Percentiles rank a stretch among this genome's conserved stretches.
Evolutionary conservation across 2,329 filamentous ascomycete species (phyloP).

Genomic region (Monilinia fructicola): DNA sequence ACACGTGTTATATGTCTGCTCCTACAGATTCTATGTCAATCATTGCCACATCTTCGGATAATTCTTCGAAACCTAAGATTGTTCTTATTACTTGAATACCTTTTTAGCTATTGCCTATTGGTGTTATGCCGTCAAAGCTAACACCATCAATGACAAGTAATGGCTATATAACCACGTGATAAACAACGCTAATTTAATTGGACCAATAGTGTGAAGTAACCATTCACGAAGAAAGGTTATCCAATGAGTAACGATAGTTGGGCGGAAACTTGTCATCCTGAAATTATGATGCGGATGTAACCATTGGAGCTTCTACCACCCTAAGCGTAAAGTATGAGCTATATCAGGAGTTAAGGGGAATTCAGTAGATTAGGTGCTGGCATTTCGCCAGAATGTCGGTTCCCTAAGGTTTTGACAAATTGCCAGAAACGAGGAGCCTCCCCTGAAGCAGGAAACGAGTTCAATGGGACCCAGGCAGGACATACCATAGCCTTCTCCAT

Average conservation of each 20-base stretch:
- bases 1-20: conserved; percentile 10
- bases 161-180: not conserved
- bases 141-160: not conserved
- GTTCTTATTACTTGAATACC: not conserved
- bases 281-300: too few relatives aligned
- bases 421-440: not conserved
- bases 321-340: too few relatives aligned
- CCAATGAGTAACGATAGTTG: too few relatives aligned
- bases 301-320: too few relatives aligned
- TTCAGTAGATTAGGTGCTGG: too few relatives aligned
- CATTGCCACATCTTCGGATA: not conserved
- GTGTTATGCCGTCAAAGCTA: not conserved
- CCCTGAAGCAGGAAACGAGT: not conserved
- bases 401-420: too few relatives aligned
- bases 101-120: not conserved
- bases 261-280: too few relatives aligned
- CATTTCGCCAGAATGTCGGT: too few relatives aligned
- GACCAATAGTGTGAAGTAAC: too few relatives aligned
- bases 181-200: too few relatives aligned
- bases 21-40: not conserved
- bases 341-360: too few relatives aligned
- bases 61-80: not conserved
- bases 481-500: not conserved
- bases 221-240: too few relatives aligned
- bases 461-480: not conserved